Evolutionary conservation across 352 stramenopile species (phyloP).

Genomic region (Phytophthora boehmeriae): DNA sequence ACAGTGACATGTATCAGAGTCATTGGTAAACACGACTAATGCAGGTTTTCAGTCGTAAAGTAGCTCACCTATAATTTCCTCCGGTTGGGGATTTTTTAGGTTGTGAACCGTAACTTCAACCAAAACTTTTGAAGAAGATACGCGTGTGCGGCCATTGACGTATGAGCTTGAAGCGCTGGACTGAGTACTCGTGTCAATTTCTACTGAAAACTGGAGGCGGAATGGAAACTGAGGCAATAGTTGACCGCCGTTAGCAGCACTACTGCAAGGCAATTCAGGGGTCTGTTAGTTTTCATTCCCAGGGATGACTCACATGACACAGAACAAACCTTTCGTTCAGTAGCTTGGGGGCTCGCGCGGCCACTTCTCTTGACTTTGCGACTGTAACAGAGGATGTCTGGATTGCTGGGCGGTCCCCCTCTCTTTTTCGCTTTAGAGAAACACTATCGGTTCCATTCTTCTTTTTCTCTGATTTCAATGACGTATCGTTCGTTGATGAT

Average conservation of each 20-base stretch:
- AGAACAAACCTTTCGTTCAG: conserved; percentile 61
- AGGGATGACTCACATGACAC: neutral
- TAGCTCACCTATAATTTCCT: conserved; percentile 55
- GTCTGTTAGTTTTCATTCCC: conserved; percentile 9
- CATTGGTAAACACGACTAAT: neutral
- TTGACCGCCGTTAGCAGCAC: conserved; percentile 27
- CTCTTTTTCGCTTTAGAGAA: conserved; percentile 75
- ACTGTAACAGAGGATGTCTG: conserved; percentile 15
- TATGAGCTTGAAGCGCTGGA: conserved; percentile 3
- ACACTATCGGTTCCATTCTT: conserved; percentile 30
- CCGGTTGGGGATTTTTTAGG: conserved; percentile 43
- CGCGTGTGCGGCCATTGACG: conserved; percentile 9
- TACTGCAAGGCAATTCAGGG: conserved; percentile 17
- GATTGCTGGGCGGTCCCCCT: conserved; percentile 41
- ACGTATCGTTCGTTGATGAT: conserved; percentile 9
- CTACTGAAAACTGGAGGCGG: conserved; percentile 65
- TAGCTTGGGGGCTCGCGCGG: conserved; percentile 51
- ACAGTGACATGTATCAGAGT: conserved; percentile 5
- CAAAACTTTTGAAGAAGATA: conserved; percentile 21
- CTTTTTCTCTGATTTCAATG: conserved; percentile 35
- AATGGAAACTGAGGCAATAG: conserved; percentile 66
- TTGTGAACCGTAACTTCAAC: conserved; percentile 79
- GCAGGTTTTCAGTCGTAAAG: neutral
- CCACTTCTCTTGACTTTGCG: conserved; percentile 68
- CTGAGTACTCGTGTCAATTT: conserved; percentile 51